phyloP scores from a whole-genome alignment of 306 rosid genomes.

The Castanospermum australe region DNA sequence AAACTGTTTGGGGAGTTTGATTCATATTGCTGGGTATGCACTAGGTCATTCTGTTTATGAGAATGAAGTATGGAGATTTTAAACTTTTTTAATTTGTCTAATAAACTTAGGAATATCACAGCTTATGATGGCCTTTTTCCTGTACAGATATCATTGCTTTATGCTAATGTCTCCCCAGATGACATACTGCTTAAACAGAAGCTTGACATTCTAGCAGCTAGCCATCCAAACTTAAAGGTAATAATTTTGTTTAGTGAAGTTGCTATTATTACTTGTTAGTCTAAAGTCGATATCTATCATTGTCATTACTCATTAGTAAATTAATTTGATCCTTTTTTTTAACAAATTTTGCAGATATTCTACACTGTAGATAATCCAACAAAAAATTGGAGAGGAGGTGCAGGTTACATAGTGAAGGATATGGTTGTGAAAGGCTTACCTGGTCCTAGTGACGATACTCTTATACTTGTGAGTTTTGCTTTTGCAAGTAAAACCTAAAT shows the following conservation, averaged over 20 bases:
- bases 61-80: neutral
- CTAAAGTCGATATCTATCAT: neutral
- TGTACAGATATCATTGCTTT: slow-evolving; percentile 54
- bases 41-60: neutral
- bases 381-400: slow-evolving; percentile 61
- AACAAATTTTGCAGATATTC: slow-evolving; percentile 34
- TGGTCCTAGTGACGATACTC: slow-evolving; percentile 50
- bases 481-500: neutral
- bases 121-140: slow-evolving; percentile 23
- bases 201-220: slow-evolving; percentile 55
- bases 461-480: slow-evolving; percentile 60
- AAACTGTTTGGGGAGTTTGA: neutral
- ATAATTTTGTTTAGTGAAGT: neutral
- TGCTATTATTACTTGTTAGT: neutral
- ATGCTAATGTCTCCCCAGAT: slow-evolving; percentile 58
- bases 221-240: slow-evolving; percentile 76
- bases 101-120: neutral
- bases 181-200: slow-evolving; percentile 70
- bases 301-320: neutral
- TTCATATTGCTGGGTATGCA: neutral
- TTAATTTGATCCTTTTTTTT: neutral
- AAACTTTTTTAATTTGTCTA: too few relatives aligned
- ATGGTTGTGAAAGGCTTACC: slow-evolving; percentile 68
- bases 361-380: slow-evolving; percentile 64
- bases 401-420: slow-evolving; percentile 59